Evolutionary conservation across 2,329 filamentous ascomycete genomes (phyloP), one percentile per base, ranked within the genome.

Genomic region (Penicillium sp.): DNA sequence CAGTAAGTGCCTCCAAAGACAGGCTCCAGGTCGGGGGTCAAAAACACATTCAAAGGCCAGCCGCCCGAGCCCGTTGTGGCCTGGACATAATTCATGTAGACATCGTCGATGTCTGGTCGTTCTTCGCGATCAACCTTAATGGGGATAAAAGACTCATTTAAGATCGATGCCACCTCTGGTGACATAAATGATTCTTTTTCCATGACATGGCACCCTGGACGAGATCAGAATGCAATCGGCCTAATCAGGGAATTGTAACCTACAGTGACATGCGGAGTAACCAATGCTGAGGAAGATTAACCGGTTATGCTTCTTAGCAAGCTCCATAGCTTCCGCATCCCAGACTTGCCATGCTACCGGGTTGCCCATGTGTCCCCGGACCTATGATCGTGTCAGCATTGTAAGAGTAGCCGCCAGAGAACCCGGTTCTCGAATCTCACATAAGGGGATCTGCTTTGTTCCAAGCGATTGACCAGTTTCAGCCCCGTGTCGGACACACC

Each of bases 81-180:
- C 71, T 97, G 91, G 38, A 96, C 88, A 72, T 96, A 99, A 76
- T 96, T 96, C 91, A 97, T 97, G 73, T 97, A 97, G 61, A 97
- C 92, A 58, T 89, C 86, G 69, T 99, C 94, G 60, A 97, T 85
- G 69, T 97, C 92, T 8, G 93, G 93, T 26, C 93, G 86, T 74
- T 96, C 91, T 74, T 99, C 94, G 56, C 92, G 85, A 73, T 99
- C 94, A 67, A 97, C 84, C 65, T 97, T 89, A 70, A 97, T 86
- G 4, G 94, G 93, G 41, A 99, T 85, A 72, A 97, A 99, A 53
- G 85, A 84, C 57, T 87, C 80, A 76, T 97, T 99, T 34, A 99
- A 81, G 53, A 96, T 80, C 23, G 84, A 76, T 14, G 94, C 91
- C 57, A 96, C 87, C 59, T 91, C 85, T 2, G 84, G 78, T 62